A percentile compares a stretch with the other conserved stretches of the same genome.
Evolutionary conservation across 371 early-diverging fungal species (phyloP).

Genomic region (Rhizopus microsporus): DNA sequence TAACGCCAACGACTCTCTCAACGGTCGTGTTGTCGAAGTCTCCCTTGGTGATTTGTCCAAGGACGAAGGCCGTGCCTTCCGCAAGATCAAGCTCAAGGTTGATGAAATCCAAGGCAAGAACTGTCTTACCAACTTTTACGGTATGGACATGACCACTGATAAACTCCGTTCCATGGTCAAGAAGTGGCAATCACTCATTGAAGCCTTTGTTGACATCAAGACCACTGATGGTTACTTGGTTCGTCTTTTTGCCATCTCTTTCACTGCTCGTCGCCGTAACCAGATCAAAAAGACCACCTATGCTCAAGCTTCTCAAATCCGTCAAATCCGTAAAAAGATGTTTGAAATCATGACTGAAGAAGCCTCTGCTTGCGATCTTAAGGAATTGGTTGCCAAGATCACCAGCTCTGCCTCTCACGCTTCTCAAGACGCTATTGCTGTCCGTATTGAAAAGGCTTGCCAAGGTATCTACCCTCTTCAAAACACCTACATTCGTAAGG

Average conservation of each 20-base stretch:
- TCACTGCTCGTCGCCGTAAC: slow-evolving; percentile 96
- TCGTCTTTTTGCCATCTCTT: slow-evolving; percentile 97
- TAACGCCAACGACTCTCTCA: slow-evolving; percentile 95
- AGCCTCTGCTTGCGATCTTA: slow-evolving; percentile 89
- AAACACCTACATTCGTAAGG: slow-evolving; percentile 97
- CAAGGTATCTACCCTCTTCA: slow-evolving; percentile 98
- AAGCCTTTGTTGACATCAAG: slow-evolving; percentile 98
- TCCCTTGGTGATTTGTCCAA: slow-evolving; percentile 98
- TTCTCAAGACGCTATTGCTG: slow-evolving; percentile 84
- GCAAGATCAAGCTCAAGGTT: slow-evolving; percentile 98
- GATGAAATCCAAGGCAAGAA: slow-evolving; percentile 98
- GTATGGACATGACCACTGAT: slow-evolving; percentile 99
- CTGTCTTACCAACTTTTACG: slow-evolving; percentile 99
- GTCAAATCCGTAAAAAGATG: slow-evolving; percentile 99
- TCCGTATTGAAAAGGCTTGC: slow-evolving; percentile 97
- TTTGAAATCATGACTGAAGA: slow-evolving; percentile 97
- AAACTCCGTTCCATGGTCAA: slow-evolving; percentile 99
- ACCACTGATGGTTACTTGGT: slow-evolving; percentile 99
- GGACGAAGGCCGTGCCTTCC: slow-evolving; percentile 93
- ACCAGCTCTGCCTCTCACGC: slow-evolving; percentile 59
- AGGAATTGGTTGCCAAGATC: slow-evolving; percentile 97
- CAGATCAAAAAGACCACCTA: slow-evolving; percentile 99
- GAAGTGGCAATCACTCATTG: slow-evolving; percentile 99
- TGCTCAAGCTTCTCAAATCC: slow-evolving; percentile 96
- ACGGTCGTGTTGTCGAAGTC: slow-evolving; percentile 97